Conservation (phyloP, 2,329 filamentous ascomycete genomes). For the Lasiodiplodia sp. region DNA sequence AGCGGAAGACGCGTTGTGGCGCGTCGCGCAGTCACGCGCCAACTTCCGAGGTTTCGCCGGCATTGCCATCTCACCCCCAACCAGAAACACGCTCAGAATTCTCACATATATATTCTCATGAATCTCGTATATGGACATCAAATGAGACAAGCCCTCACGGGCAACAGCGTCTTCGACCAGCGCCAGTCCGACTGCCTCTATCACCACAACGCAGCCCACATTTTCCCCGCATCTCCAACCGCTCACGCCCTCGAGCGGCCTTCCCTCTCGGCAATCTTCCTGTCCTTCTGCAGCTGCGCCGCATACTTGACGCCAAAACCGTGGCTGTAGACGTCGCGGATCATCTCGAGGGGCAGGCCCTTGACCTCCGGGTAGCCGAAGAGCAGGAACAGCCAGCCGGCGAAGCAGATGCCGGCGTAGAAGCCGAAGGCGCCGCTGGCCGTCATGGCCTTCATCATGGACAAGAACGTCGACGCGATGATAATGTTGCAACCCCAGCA, state of each 20-base stretch:
- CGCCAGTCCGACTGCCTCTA: not conserved
- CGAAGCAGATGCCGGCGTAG: conserved; percentile 50
- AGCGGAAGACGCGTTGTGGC: conserved; percentile 13
- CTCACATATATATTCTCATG: not conserved
- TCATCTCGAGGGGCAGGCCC: conserved; percentile 48
- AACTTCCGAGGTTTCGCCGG: not conserved
- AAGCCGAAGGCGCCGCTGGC: conserved; percentile 49
- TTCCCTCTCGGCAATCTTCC: not conserved
- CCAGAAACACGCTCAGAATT: not conserved
- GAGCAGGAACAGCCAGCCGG: conserved; percentile 49
- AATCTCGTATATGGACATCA: not conserved
- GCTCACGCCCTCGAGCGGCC: not conserved
- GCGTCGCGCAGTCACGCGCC: conserved; percentile 9
- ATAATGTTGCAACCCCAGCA: conserved; percentile 42
- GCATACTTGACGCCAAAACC: conserved; percentile 47
- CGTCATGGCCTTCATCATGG: conserved; percentile 49
- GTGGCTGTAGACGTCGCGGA: conserved; percentile 45
- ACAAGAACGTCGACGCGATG: conserved; percentile 48
- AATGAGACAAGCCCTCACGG: not conserved
- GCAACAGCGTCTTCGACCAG: not conserved
- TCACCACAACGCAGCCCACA: not conserved
- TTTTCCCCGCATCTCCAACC: not conserved
- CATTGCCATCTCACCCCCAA: not conserved
- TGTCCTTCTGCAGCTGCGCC: conserved; percentile 30
- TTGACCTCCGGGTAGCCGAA: conserved; percentile 51